Percentiles rank a stretch among this genome's conserved stretches.
Conservation (phyloP, 192 early-diverging fungal genomes). For the Allomyces javanicus region DNA sequence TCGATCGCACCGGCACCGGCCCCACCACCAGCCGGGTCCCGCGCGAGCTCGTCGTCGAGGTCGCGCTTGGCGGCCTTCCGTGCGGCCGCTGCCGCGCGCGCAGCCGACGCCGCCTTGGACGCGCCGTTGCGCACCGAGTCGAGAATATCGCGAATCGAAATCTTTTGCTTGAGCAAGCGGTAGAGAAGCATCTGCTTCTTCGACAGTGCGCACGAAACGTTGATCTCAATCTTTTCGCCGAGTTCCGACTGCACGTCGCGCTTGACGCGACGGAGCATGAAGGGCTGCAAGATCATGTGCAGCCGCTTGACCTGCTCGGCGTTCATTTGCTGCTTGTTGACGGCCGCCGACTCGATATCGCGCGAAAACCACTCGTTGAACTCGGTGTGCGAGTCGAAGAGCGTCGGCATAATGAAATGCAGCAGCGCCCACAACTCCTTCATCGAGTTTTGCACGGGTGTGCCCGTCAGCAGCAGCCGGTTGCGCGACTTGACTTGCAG, state of each 20-base stretch:
- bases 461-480: conserved; percentile 69
- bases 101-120: conserved; percentile 18
- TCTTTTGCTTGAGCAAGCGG: conserved; percentile 51
- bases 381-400: conserved; percentile 82
- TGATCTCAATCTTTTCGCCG: conserved; percentile 75
- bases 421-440: conserved; percentile 83
- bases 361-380: conserved; percentile 89
- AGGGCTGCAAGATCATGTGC: conserved; percentile 86
- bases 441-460: conserved; percentile 87
- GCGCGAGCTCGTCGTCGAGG: conserved; percentile 43
- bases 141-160: conserved; percentile 55
- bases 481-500: conserved; percentile 70
- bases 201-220: conserved; percentile 58
- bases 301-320: conserved; percentile 64
- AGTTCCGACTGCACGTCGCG: conserved; percentile 76
- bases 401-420: conserved; percentile 88
- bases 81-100: conserved; percentile 51
- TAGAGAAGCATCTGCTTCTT: conserved; percentile 53
- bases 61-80: conserved; percentile 90
- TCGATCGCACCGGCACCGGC: conserved; percentile 19
- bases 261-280: conserved; percentile 82
- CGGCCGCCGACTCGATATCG: conserved; percentile 76
- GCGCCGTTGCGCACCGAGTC: conserved; percentile 27
- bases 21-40: conserved; percentile 8
- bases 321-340: conserved; percentile 59